These are phyloP conservation scores for Fusarium haematococcum DNA, from an alignment of 2,329 filamentous ascomycete genomes.

Conservation along the genomic window DNA sequence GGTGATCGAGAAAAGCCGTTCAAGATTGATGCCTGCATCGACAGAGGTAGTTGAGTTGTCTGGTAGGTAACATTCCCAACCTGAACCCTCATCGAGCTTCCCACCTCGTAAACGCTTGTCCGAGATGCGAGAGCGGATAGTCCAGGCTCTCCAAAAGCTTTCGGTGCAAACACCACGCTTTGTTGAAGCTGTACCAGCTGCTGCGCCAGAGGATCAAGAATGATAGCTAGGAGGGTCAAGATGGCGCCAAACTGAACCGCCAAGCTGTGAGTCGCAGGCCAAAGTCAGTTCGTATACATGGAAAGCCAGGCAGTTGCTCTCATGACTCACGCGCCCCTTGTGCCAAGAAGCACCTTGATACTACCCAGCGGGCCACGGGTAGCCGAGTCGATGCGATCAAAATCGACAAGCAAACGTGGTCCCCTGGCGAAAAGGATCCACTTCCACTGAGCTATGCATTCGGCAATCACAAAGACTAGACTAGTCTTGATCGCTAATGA, in stretches of 20 bases:
- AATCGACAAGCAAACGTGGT: slow-evolving; percentile 26
- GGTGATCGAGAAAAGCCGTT: slow-evolving; percentile 12
- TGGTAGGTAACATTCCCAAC: neutral
- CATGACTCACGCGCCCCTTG: slow-evolving; percentile 10
- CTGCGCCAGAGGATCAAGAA: slow-evolving; percentile 21
- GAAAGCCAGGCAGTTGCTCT: neutral
- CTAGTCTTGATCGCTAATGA: slow-evolving; percentile 21
- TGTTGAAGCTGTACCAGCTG: slow-evolving; percentile 15
- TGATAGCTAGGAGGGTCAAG: slow-evolving; percentile 13
- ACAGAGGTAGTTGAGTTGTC: neutral
- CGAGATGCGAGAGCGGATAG: slow-evolving; percentile 8
- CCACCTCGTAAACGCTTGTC: slow-evolving; percentile 1
- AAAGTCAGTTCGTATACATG: neutral
- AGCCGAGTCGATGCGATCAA: slow-evolving; percentile 30
- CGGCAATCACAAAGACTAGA: slow-evolving; percentile 12
- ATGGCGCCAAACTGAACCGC: slow-evolving; percentile 19
- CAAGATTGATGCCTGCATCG: slow-evolving; percentile 23
- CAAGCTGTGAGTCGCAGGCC: neutral
- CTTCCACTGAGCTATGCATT: slow-evolving; percentile 37
- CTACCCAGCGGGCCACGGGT: slow-evolving; percentile 29
- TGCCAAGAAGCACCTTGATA: slow-evolving; percentile 11
- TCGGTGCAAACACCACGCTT: neutral
- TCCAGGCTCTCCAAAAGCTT: neutral
- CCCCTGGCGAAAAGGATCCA: slow-evolving; percentile 29
- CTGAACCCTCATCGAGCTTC: neutral